Conservation (phyloP, 768 basidiomycete genomes). For the Thelephora ganbajun region DNA sequence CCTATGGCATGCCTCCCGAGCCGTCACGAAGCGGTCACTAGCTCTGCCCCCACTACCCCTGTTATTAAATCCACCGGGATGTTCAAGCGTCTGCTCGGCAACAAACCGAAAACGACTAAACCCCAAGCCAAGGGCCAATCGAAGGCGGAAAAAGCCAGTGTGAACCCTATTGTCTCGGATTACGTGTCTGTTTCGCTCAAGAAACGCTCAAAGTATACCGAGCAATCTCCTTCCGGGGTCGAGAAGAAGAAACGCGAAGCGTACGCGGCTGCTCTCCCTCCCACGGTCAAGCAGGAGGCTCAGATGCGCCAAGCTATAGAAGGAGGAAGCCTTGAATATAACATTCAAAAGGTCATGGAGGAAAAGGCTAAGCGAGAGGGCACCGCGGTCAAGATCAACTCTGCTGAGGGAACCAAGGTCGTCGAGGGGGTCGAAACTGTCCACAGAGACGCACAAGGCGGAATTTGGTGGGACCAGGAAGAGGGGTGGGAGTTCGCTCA, state of each 20-base stretch:
- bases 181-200: not conserved
- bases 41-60: conserved; percentile 5
- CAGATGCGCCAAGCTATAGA: conserved; percentile 38
- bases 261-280: conserved; percentile 18
- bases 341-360: conserved; percentile 40
- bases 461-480: conserved; percentile 58
- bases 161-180: not conserved
- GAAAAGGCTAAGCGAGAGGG: conserved; percentile 33
- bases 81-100: not conserved
- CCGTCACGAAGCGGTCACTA: no score
- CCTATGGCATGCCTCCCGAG: conserved; percentile 8
- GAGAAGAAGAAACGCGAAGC: conserved; percentile 21
- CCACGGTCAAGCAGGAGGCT: conserved; percentile 6
- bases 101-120: not conserved
- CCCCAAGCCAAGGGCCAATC: not conserved
- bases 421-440: conserved; percentile 31
- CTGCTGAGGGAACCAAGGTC: conserved; percentile 7
- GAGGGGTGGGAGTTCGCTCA: conserved; percentile 59
- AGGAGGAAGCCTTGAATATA: conserved; percentile 44
- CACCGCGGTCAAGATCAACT: conserved; percentile 11
- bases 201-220: not conserved
- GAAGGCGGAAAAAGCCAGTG: not conserved
- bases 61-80: not conserved
- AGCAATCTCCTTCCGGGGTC: conserved; percentile 3
- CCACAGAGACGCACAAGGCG: conserved; percentile 45